These are phyloP conservation scores for Sarocladium strictum DNA, from an alignment of 2,329 filamentous ascomycete species.

Conservation along the genomic window DNA sequence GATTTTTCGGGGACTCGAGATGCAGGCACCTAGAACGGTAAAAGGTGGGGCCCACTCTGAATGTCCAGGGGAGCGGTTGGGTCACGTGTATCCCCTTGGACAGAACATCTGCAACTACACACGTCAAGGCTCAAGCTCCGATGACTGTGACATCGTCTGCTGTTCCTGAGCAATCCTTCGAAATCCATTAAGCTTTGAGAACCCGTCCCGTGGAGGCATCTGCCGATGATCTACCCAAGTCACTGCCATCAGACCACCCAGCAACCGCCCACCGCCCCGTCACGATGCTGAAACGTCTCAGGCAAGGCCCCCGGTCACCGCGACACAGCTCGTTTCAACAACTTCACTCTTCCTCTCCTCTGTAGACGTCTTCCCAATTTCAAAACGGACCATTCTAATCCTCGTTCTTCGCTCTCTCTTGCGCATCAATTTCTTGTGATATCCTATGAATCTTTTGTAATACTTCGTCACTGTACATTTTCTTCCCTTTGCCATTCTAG, in stretches of 20 bases:
- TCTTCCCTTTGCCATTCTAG: background rate
- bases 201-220: too few species aligned
- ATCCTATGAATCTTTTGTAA: background rate
- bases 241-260: background rate
- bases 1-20: conserved; percentile 6
- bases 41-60: background rate
- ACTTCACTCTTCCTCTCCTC: conserved; percentile 3
- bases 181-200: too few species aligned
- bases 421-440: background rate
- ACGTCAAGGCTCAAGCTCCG: too few species aligned
- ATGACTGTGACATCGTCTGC: too few species aligned
- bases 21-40: conserved; percentile 4
- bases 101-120: too few species aligned
- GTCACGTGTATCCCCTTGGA: conserved; percentile 3
- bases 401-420: conserved; percentile 14
- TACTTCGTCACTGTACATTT: background rate
- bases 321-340: conserved; percentile 6
- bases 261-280: background rate
- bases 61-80: background rate
- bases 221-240: background rate
- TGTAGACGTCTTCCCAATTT: background rate
- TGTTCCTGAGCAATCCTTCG: too few species aligned
- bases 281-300: conserved; percentile 10
- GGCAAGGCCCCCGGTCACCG: conserved; percentile 1
- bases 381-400: conserved; percentile 10